A percentile compares a stretch with the other conserved stretches of the same genome.
These are phyloP conservation scores for Torulaspora microellipsoides DNA, from an alignment of 805 yeast genomes.

Conservation along the genomic window DNA sequence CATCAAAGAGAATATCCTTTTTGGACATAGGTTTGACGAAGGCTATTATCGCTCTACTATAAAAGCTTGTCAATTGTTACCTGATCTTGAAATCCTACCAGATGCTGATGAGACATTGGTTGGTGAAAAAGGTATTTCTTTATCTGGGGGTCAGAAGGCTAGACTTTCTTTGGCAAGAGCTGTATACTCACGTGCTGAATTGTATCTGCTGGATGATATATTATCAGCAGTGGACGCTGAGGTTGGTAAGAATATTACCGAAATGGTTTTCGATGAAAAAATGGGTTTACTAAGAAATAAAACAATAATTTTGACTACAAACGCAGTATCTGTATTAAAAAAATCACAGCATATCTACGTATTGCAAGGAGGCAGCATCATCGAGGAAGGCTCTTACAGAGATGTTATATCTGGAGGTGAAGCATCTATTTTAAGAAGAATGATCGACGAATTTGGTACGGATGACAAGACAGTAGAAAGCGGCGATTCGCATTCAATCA, in stretches of 20 bases:
- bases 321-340: slow-evolving; percentile 49
- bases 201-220: slow-evolving; percentile 59
- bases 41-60: slow-evolving; percentile 41
- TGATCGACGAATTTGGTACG: slow-evolving; percentile 29
- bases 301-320: slow-evolving; percentile 55
- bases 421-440: slow-evolving; percentile 33
- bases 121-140: slow-evolving; percentile 58
- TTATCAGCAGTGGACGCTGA: slow-evolving; percentile 71
- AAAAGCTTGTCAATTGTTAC: slow-evolving; percentile 46
- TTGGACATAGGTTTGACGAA: slow-evolving; percentile 45
- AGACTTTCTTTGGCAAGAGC: slow-evolving; percentile 65
- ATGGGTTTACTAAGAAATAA: slow-evolving; percentile 48
- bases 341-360: slow-evolving; percentile 59
- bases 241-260: slow-evolving; percentile 53
- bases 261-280: slow-evolving; percentile 41
- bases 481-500: slow-evolving; percentile 2
- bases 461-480: slow-evolving; percentile 15
- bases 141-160: slow-evolving; percentile 62
- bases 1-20: slow-evolving; percentile 47
- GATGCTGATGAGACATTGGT: slow-evolving; percentile 53
- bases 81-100: slow-evolving; percentile 45
- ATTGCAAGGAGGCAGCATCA: slow-evolving; percentile 48
- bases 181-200: slow-evolving; percentile 56
- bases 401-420: slow-evolving; percentile 39
- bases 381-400: slow-evolving; percentile 53